These are phyloP conservation scores for Dacryopinax primogenitus DNA, from an alignment of 768 basidiomycete genomes.

Conservation along the genomic window DNA sequence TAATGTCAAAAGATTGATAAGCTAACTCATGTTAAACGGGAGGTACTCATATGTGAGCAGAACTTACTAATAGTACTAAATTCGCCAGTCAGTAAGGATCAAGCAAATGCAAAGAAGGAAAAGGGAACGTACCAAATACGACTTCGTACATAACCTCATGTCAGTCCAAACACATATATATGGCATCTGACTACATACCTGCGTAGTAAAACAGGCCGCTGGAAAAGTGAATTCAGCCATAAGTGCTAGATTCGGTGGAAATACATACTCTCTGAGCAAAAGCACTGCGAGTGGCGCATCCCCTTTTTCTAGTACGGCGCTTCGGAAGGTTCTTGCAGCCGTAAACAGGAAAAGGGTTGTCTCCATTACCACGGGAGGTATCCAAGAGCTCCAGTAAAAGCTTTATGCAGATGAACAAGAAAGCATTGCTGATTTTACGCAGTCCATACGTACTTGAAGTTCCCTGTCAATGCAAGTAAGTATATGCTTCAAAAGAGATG, in stretches of 20 bases:
- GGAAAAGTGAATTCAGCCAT: background rate
- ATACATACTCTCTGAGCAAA: background rate
- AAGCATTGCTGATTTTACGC: background rate
- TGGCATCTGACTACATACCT: background rate
- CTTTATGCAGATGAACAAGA: background rate
- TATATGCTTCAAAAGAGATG: background rate
- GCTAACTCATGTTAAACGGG: background rate
- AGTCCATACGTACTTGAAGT: background rate
- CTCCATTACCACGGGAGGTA: background rate
- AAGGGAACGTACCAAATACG: background rate
- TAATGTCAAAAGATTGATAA: background rate
- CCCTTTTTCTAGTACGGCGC: background rate
- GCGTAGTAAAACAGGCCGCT: background rate
- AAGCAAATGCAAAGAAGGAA: background rate
- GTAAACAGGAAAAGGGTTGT: background rate
- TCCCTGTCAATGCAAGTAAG: background rate
- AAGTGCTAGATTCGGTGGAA: background rate
- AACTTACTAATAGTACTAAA: background rate
- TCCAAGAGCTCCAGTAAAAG: background rate
- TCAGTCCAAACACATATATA: background rate
- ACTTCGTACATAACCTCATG: background rate
- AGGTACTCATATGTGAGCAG: background rate
- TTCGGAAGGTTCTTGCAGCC: background rate
- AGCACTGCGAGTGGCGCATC: background rate
- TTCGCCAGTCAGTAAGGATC: background rate